Base-by-base conservation (phyloP, 2,329 filamentous ascomycete species). In the Fusarium buharicum region DNA sequence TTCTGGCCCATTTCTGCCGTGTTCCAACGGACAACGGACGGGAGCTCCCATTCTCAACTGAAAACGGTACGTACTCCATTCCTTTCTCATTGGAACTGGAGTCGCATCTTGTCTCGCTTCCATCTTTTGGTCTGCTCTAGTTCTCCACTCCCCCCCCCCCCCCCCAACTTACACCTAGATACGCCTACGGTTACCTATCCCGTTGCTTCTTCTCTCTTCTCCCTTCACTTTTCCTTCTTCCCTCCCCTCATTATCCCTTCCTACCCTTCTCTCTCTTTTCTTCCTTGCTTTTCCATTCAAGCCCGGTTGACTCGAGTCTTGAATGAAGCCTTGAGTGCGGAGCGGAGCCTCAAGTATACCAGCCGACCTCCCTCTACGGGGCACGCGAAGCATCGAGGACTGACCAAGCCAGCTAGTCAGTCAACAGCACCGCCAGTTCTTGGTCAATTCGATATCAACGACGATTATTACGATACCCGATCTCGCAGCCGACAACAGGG, bases 101-200 rank as follows among this genome's bases (percentile, higher is more conserved):
- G 61, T 69, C 59, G 62, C 57, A 64, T 64, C 66, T 62, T 69
- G 64, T 69, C 67, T 69, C 67, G 62, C 64, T 64, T 64, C 58
- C 52, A 44, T 39, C 52, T 49, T 39, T 37, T 60, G 48, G 43
- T 52, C 50, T 65, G 48, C 55, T 64, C 43, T 54, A 53, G 52
- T 55, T 54, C 53, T 53, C 64, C 51, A 60, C 56, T 53, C 57
- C 14, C 54, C 49, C 46, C 53, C 39, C 53, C n/a, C n/a, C n/a
- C 59, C 45, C 62, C 64, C 37, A 40, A 59, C 62, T 45, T 60
- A 59, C 55, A 60, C 48, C 30, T n/a, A 33, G 28, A 12, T 12
- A 30, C 28, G 24, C 27, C 12, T 28, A 11, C 27, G 10, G 27
- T 22, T 38, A 51, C 33, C 43, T 6, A 13, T 30, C 10, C 13